Percentiles rank a stretch among this genome's conserved stretches.
phyloP scores from a whole-genome alignment of 805 yeast genomes.

The Metschnikowia continentalis region DNA sequence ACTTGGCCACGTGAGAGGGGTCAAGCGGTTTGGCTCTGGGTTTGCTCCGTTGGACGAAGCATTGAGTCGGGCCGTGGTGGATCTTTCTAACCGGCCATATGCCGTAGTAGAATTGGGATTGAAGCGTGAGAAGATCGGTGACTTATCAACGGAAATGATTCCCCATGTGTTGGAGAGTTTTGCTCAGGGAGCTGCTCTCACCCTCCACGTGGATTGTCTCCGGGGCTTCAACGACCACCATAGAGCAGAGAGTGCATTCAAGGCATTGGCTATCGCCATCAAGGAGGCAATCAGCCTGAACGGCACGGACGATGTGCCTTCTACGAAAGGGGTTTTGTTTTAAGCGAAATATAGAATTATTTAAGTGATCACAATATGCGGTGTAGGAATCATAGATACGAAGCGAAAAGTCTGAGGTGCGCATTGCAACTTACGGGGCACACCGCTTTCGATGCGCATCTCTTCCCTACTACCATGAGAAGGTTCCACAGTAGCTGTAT shows the following conservation, averaged over 20 bases:
- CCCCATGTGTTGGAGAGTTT: slow-evolving; percentile 96
- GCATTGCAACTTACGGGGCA: background rate
- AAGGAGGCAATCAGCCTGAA: slow-evolving; percentile 78
- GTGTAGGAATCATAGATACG: background rate
- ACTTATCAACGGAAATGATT: slow-evolving; percentile 89
- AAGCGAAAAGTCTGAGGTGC: background rate
- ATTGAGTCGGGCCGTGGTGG: slow-evolving; percentile 91
- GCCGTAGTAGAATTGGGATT: slow-evolving; percentile 88
- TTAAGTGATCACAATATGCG: background rate
- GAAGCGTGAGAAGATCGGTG: slow-evolving; percentile 90
- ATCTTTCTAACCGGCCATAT: slow-evolving; percentile 86
- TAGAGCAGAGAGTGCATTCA: slow-evolving; percentile 92
- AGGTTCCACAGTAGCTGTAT: slow-evolving; percentile 11
- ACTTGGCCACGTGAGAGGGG: slow-evolving; percentile 83
- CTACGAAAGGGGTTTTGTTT: slow-evolving; percentile 91
- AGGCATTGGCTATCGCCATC: slow-evolving; percentile 90
- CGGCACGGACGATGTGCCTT: slow-evolving; percentile 88
- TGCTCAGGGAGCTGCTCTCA: slow-evolving; percentile 86
- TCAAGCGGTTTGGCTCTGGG: slow-evolving; percentile 87
- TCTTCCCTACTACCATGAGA: slow-evolving; percentile 7
- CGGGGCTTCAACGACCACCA: slow-evolving; percentile 96
- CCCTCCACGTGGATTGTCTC: slow-evolving; percentile 90
- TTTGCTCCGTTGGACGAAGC: slow-evolving; percentile 98
- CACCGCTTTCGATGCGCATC: slow-evolving; percentile 1
- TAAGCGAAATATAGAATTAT: slow-evolving; percentile 19